phyloP scores from a whole-genome alignment of 1,139 yeast species.

The Suhomyces terraborum region DNA sequence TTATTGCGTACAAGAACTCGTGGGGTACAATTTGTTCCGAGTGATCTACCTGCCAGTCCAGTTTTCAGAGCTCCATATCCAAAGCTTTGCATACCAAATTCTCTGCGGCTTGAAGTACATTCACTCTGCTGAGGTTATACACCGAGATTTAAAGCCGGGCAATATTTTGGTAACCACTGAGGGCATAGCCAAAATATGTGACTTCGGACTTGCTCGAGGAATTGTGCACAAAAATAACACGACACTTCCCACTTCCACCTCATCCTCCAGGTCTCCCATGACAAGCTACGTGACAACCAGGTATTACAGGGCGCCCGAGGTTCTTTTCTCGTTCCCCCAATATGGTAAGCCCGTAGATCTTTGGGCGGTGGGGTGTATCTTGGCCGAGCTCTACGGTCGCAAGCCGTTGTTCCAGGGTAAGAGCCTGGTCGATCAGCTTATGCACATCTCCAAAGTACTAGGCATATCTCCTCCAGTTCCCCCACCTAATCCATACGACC shows the following conservation, averaged over 20 bases:
- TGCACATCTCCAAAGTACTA: conserved; percentile 60
- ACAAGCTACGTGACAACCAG: conserved; percentile 93
- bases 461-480: conserved; percentile 55
- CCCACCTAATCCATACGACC: neutral
- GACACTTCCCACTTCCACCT: conserved; percentile 10
- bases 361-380: conserved; percentile 84
- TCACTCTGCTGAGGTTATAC: conserved; percentile 84
- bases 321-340: conserved; percentile 61
- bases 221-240: conserved; percentile 48
- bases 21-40: conserved; percentile 76
- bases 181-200: conserved; percentile 78
- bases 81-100: conserved; percentile 73
- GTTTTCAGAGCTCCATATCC: conserved; percentile 82
- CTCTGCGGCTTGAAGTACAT: conserved; percentile 79
- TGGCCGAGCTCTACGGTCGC: conserved; percentile 73
- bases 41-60: conserved; percentile 77
- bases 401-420: conserved; percentile 73
- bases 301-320: conserved; percentile 95
- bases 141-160: conserved; percentile 84
- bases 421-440: conserved; percentile 63
- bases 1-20: conserved; percentile 77
- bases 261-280: conserved; percentile 45
- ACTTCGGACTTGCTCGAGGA: conserved; percentile 87
- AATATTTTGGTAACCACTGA: conserved; percentile 72
- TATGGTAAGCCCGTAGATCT: conserved; percentile 65